A percentile compares a stretch with the other conserved stretches of the same genome.
phyloP scores from a whole-genome alignment of 257 asterid genomes.

The Solanum stenotomum region DNA sequence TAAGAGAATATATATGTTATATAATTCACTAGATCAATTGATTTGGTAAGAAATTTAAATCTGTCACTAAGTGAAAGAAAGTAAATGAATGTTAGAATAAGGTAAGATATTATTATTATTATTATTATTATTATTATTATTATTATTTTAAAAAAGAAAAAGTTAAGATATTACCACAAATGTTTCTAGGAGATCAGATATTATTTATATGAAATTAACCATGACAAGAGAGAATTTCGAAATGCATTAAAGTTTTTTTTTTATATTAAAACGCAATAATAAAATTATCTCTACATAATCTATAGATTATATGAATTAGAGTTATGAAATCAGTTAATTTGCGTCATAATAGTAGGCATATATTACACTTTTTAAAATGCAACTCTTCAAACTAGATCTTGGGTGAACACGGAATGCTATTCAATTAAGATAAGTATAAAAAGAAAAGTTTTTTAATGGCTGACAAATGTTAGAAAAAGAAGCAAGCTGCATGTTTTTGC shows the following conservation, averaged over 20 bases:
- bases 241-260: background rate
- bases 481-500: constrained; percentile 1
- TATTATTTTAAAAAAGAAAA: too few relatives aligned
- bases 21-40: background rate
- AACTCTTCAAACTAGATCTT: rapidly evolving
- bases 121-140: too few relatives aligned
- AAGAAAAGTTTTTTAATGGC: background rate
- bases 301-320: background rate
- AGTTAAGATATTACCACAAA: background rate
- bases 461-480: background rate
- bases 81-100: background rate
- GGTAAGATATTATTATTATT: background rate
- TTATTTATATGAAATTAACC: background rate
- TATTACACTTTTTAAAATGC: rapidly evolving
- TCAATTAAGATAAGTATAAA: too few relatives aligned
- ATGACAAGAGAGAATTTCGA: background rate
- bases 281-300: background rate
- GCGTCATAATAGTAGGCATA: rapidly evolving
- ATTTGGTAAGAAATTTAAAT: background rate
- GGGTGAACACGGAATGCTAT: background rate
- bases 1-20: background rate
- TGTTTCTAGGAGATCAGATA: background rate
- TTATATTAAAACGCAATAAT: background rate
- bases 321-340: rapidly evolving
- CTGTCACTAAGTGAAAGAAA: background rate